These are phyloP conservation scores for Nemania sp. DNA, from an alignment of 2,329 filamentous ascomycete genomes.

Conservation along the genomic window DNA sequence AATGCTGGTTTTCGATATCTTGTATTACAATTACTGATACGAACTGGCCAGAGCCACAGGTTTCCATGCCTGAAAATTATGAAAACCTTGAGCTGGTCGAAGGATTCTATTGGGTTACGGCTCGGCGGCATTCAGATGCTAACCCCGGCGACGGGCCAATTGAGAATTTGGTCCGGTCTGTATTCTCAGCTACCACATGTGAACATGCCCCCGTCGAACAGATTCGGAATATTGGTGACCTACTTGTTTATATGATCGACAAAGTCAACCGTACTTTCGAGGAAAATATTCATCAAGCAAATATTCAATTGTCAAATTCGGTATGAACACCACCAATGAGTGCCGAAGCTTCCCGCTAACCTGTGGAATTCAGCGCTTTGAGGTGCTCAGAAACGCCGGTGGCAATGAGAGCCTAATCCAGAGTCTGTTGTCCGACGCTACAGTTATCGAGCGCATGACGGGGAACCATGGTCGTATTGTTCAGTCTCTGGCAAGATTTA, in stretches of 20 bases:
- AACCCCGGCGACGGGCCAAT: not conserved
- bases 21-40: not conserved
- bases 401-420: not conserved
- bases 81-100: not conserved
- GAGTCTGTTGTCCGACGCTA: conserved; percentile 1
- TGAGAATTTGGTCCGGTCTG: not conserved
- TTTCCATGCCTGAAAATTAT: not conserved
- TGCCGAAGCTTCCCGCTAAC: not conserved
- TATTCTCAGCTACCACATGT: not conserved
- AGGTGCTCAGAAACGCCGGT: not conserved
- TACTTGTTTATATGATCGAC: not conserved
- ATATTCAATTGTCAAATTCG: not conserved
- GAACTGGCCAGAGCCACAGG: not conserved
- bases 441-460: not conserved
- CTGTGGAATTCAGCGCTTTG: not conserved
- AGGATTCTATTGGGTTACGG: not conserved
- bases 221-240: not conserved
- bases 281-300: not conserved
- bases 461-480: not conserved
- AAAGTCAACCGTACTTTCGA: not conserved
- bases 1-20: not conserved
- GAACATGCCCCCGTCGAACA: not conserved
- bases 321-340: not conserved
- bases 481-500: not conserved
- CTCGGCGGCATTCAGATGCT: not conserved